Evolutionary conservation across 164 flowering plant species (phyloP).

Genomic region (Warburgia ugandensis): DNA sequence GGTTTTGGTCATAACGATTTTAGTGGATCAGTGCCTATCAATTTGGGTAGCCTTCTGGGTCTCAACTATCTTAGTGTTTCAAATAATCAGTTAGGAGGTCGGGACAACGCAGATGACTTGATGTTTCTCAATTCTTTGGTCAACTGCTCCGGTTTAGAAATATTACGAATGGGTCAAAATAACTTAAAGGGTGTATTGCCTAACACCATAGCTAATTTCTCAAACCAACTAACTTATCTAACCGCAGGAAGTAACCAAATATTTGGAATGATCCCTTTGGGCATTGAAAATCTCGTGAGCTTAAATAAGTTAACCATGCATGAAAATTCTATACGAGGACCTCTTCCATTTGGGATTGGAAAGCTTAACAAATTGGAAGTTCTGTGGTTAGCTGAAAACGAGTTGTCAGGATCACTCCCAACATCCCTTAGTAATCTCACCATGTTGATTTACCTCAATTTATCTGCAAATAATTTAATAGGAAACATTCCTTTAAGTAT

Average conservation of each 20-base stretch:
- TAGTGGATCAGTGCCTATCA: conserved; percentile 3
- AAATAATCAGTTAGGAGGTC: neutral
- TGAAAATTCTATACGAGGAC: neutral
- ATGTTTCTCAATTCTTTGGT: neutral
- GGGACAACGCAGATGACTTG: neutral
- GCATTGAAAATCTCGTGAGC: neutral
- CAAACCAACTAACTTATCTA: too few relatives aligned
- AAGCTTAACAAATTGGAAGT: neutral
- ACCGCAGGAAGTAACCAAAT: neutral
- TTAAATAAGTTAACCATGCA: neutral
- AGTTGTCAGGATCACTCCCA: neutral
- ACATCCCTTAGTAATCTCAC: neutral
- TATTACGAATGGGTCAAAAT: neutral
- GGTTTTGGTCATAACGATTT: neutral
- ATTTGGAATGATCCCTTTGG: neutral
- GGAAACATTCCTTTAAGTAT: neutral
- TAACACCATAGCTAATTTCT: too few relatives aligned
- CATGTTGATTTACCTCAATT: neutral
- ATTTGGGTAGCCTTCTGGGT: neutral
- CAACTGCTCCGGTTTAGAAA: neutral
- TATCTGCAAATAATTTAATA: neutral
- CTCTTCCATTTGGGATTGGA: neutral
- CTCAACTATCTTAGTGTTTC: neutral
- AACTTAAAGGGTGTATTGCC: neutral
- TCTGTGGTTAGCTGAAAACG: neutral